Evolutionary conservation across 176 grass and related monocot species (phyloP).

Genomic region (Saccharum spontaneum): DNA sequence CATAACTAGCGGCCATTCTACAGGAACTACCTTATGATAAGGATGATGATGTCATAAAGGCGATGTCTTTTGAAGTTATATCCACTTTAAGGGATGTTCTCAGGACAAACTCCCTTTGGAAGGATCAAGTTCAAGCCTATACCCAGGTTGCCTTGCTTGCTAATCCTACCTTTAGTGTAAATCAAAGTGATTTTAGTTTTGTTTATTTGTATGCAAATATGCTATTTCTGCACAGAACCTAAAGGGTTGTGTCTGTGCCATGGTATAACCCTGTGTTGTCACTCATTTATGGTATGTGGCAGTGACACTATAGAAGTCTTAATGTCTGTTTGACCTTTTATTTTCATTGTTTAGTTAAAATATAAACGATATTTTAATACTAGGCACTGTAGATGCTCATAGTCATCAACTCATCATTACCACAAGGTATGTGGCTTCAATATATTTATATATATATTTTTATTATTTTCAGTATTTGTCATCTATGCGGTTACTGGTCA

Average conservation of each 20-base stretch:
- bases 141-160: constrained; percentile 57
- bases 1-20: constrained; percentile 10
- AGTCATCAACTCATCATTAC: neutral
- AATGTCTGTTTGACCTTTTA: neutral
- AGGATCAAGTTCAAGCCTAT: constrained; percentile 92
- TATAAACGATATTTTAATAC: neutral
- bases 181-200: neutral
- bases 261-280: neutral
- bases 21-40: constrained; percentile 90
- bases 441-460: neutral
- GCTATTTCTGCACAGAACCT: neutral
- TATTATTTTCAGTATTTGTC: neutral
- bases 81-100: constrained; percentile 96
- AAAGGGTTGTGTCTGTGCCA: neutral
- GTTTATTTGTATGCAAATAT: neutral
- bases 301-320: neutral
- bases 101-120: constrained; percentile 84
- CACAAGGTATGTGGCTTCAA: neutral
- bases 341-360: constrained; percentile 17
- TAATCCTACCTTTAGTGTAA: neutral
- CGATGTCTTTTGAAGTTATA: constrained; percentile 98
- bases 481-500: neutral
- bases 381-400: neutral
- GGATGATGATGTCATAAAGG: constrained; percentile 93
- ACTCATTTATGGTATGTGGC: neutral